A percentile compares a stretch with the other conserved stretches of the same genome.
Conservation (phyloP, 805 yeast species). For the Gaillardinia entomophila region DNA sequence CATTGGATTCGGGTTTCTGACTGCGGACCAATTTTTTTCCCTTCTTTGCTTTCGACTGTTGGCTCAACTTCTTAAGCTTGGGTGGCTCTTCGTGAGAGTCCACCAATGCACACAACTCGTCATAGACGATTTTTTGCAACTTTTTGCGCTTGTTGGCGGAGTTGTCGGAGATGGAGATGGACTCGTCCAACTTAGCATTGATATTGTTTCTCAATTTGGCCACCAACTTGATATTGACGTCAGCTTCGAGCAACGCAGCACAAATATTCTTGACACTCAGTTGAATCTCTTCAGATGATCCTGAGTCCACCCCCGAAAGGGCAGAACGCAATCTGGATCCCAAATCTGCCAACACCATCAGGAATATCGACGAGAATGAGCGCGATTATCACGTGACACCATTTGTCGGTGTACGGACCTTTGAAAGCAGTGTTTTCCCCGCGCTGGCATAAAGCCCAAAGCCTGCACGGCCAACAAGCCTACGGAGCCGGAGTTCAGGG, state of each 20-base stretch:
- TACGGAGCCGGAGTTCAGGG: too few species aligned
- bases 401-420: too few species aligned
- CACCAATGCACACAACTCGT: slow-evolving; percentile 81
- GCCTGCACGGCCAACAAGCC: too few species aligned
- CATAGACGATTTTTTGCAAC: slow-evolving; percentile 88
- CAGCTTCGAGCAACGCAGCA: slow-evolving; percentile 87
- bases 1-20: slow-evolving; percentile 35
- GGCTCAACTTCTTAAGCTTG: slow-evolving; percentile 76
- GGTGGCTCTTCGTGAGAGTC: slow-evolving; percentile 62
- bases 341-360: slow-evolving; percentile 42
- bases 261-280: slow-evolving; percentile 80
- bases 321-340: slow-evolving; percentile 40
- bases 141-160: slow-evolving; percentile 70
- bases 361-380: background rate
- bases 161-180: slow-evolving; percentile 46
- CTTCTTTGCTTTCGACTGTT: slow-evolving; percentile 5
- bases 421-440: too few species aligned
- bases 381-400: background rate
- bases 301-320: slow-evolving; percentile 35
- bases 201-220: slow-evolving; percentile 65
- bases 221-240: slow-evolving; percentile 84
- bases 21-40: slow-evolving; percentile 19
- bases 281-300: slow-evolving; percentile 32
- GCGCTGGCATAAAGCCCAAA: too few species aligned
- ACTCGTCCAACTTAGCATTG: slow-evolving; percentile 43